phyloP scores from a whole-genome alignment of 1,139 yeast genomes.

The Yamadazyma diospyri region DNA sequence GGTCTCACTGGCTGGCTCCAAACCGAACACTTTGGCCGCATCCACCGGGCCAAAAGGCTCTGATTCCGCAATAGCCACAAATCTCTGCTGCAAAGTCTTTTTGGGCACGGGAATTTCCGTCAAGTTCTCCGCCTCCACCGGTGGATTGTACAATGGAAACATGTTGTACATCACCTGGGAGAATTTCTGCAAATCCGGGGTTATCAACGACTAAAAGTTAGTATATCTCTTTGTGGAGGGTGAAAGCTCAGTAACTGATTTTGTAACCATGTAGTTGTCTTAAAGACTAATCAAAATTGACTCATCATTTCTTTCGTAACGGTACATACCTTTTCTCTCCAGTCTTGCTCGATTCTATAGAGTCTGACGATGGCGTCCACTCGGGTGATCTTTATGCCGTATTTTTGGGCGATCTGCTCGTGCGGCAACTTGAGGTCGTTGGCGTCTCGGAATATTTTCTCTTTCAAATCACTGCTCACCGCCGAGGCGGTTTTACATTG shows the following conservation, averaged over 20 bases:
- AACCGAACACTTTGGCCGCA: conserved; percentile 81
- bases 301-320: conserved; percentile 19
- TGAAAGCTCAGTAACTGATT: conserved; percentile 14
- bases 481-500: conserved; percentile 65
- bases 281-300: conserved; percentile 71
- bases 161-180: conserved; percentile 64
- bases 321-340: conserved; percentile 59
- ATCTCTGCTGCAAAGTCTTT: conserved; percentile 78
- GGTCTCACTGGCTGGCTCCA: conserved; percentile 82
- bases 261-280: conserved; percentile 65
- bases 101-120: conserved; percentile 95
- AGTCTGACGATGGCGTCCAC: conserved; percentile 80
- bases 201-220: conserved; percentile 38
- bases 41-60: conserved; percentile 98
- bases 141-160: conserved; percentile 69
- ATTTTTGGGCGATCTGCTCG: conserved; percentile 75
- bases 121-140: conserved; percentile 57
- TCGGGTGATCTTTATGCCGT: conserved; percentile 79
- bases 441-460: conserved; percentile 56
- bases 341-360: conserved; percentile 57
- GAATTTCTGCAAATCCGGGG: conserved; percentile 53
- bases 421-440: conserved; percentile 49
- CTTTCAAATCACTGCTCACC: conserved; percentile 57
- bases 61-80: conserved; percentile 86
- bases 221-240: conserved; percentile 10